Evolutionary conservation across 345 rosid species (phyloP).

Genomic region (Linum tenue): DNA sequence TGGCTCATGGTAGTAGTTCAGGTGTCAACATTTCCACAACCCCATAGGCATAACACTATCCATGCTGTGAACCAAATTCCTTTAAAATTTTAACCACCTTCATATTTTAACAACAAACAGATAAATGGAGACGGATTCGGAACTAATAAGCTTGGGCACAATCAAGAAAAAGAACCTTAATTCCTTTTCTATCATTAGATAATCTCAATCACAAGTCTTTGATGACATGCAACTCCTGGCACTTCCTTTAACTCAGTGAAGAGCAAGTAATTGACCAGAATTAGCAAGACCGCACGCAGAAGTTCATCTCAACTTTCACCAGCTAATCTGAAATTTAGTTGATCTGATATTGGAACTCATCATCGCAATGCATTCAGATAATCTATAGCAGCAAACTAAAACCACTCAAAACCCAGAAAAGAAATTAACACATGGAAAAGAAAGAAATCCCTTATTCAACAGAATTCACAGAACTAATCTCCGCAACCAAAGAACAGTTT

Average conservation of each 20-base stretch:
- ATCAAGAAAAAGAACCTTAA: background rate
- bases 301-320: background rate
- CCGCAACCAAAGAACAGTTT: background rate
- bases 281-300: background rate
- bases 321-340: no score
- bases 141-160: background rate
- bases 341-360: background rate
- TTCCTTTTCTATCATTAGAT: no score
- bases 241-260: background rate
- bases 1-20: slow-evolving; percentile 50
- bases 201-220: background rate
- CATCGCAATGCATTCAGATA: background rate
- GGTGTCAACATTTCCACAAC: slow-evolving; percentile 39
- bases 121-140: background rate
- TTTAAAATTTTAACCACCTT: background rate
- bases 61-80: slow-evolving; percentile 12
- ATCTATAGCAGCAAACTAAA: no score
- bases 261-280: background rate
- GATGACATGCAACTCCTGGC: background rate
- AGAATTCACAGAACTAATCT: slow-evolving; percentile 20
- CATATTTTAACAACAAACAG: background rate
- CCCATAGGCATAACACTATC: slow-evolving; percentile 15
- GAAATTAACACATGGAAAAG: no score
- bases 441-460: background rate
- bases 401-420: no score